Conservation (phyloP, 2,329 filamentous ascomycete genomes). For the Fusarium caatingaense region DNA sequence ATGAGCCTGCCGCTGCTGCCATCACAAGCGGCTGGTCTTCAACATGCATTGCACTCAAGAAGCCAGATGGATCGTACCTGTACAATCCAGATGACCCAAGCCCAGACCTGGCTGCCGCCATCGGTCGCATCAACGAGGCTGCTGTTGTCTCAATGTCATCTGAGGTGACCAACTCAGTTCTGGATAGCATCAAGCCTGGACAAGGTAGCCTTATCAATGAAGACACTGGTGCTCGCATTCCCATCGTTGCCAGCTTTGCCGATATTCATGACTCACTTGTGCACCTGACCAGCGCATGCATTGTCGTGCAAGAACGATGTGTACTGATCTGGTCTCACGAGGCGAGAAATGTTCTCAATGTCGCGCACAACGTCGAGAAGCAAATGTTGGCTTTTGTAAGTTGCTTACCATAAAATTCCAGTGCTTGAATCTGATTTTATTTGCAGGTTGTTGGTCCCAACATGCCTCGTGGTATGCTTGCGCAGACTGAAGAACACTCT, state of each 20-base stretch:
- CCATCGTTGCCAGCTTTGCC: constrained; percentile 33
- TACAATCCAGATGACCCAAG: constrained; percentile 41
- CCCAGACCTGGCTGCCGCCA: constrained; percentile 36
- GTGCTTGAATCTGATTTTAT: not conserved
- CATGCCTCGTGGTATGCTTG: constrained; percentile 40
- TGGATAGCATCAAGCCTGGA: constrained; percentile 37
- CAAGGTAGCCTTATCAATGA: constrained; percentile 37
- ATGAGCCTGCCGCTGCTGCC: constrained; percentile 36
- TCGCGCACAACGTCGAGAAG: constrained; percentile 44
- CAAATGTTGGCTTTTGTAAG: constrained; percentile 44
- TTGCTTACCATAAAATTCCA: not conserved
- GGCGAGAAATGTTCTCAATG: constrained; percentile 38
- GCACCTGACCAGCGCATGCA: constrained; percentile 36
- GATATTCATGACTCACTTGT: constrained; percentile 35
- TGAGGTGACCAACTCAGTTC: constrained; percentile 36
- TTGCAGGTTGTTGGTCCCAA: constrained; percentile 41
- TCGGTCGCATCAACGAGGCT: constrained; percentile 35
- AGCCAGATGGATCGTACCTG: constrained; percentile 32
- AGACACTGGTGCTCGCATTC: constrained; percentile 40
- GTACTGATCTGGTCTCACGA: constrained; percentile 44
- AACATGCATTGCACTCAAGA: constrained; percentile 44
- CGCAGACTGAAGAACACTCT: constrained; percentile 41
- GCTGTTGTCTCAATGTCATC: constrained; percentile 44
- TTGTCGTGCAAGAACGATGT: constrained; percentile 39
- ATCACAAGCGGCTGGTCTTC: constrained; percentile 43